Conservation (phyloP, 2,329 filamentous ascomycete species). For the Fusarium sp. region DNA sequence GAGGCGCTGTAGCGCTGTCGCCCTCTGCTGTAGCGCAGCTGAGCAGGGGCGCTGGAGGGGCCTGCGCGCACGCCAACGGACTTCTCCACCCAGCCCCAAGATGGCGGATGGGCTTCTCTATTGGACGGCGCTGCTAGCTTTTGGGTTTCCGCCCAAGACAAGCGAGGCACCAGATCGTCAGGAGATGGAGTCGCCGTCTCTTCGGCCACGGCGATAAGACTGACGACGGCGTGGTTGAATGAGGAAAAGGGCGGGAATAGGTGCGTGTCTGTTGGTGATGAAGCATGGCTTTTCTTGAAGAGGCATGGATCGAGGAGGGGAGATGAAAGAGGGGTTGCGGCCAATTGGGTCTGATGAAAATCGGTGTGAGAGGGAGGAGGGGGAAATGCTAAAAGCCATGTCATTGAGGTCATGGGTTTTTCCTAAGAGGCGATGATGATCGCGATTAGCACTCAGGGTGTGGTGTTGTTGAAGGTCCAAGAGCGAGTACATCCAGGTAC, state of each 20-base stretch:
- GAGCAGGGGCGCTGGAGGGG: conserved; percentile 32
- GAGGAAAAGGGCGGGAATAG: neutral
- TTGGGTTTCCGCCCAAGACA: conserved; percentile 20
- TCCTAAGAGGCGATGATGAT: conserved; percentile 32
- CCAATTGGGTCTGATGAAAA: conserved; percentile 12
- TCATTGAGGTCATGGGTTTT: conserved; percentile 18
- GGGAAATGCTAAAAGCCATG: conserved; percentile 3
- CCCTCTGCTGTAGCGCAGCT: conserved; percentile 28
- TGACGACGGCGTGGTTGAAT: conserved; percentile 3
- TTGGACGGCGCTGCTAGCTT: conserved; percentile 23
- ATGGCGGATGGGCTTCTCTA: conserved; percentile 16
- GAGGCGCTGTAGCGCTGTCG: conserved; percentile 5
- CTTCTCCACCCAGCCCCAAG: neutral
- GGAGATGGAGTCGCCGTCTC: conserved; percentile 15
- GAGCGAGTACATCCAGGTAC: conserved; percentile 31
- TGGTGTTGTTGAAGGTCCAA: conserved; percentile 15
- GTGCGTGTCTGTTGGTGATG: conserved; percentile 1
- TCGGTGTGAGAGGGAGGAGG: neutral
- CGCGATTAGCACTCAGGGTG: conserved; percentile 23
- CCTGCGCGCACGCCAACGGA: neutral
- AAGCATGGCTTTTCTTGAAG: neutral
- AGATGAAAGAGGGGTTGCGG: conserved; percentile 17
- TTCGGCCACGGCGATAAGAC: conserved; percentile 9
- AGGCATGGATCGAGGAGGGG: conserved; percentile 11
- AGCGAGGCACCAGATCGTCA: conserved; percentile 39